A percentile compares a stretch with the other conserved stretches of the same genome.
These are phyloP conservation scores for Cicer judaicum DNA, from an alignment of 306 rosid species.

Conservation along the genomic window DNA sequence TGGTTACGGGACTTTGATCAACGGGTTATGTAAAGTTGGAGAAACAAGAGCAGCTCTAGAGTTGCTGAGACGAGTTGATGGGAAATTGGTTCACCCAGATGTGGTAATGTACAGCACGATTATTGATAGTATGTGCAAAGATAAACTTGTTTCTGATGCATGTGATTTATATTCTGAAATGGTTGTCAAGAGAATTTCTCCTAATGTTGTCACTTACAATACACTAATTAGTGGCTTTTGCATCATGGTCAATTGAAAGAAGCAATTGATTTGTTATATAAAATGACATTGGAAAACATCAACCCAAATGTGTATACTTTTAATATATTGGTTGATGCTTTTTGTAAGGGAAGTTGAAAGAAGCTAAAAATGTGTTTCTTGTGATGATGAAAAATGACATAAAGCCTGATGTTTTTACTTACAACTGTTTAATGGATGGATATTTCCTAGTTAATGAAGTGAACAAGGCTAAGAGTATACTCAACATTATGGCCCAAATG, in stretches of 20 bases:
- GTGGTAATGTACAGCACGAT: background rate
- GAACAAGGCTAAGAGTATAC: background rate
- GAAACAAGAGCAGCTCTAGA: background rate
- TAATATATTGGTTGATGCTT: background rate
- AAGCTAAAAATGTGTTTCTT: background rate
- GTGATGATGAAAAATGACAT: background rate
- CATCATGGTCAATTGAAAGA: background rate
- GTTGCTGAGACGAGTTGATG: background rate
- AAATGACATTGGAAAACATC: constrained; percentile 6
- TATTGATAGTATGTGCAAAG: background rate
- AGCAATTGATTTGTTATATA: background rate
- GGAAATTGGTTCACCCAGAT: background rate
- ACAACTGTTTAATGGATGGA: background rate
- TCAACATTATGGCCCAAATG: background rate
- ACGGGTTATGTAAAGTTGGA: background rate
- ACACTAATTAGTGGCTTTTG: background rate
- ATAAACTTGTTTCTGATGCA: background rate
- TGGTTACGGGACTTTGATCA: background rate
- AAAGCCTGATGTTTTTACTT: background rate
- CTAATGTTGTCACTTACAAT: background rate
- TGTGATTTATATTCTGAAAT: constrained; percentile 14
- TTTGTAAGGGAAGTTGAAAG: constrained; percentile 2
- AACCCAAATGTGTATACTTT: background rate
- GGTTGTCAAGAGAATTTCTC: background rate
- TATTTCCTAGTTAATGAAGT: background rate